A percentile compares a stretch with the other conserved stretches of the same genome.
These are phyloP conservation scores for Cynara cardunculus DNA, from an alignment of 129 eudicot species.

Conservation along the genomic window DNA sequence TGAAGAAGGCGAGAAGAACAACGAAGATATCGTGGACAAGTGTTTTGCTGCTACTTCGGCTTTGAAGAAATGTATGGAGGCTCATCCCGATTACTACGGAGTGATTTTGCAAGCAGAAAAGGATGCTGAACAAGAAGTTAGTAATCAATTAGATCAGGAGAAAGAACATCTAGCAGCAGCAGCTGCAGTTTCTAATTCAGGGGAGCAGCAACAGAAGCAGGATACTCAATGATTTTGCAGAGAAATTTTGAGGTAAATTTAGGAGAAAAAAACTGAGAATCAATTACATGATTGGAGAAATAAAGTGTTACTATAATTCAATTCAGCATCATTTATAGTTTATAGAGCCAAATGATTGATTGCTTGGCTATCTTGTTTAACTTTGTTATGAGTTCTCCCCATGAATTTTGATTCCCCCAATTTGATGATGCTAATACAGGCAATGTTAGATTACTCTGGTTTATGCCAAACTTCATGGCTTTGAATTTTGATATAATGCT, in stretches of 20 bases:
- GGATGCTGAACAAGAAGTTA: conserved; percentile 20
- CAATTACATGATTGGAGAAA: conserved; percentile 10
- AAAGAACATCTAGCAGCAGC: conserved; percentile 2
- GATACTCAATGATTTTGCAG: background rate
- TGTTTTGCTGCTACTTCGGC: conserved; percentile 42
- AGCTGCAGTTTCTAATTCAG: background rate
- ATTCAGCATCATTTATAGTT: background rate
- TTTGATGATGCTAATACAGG: conserved; percentile 6
- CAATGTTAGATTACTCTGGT: background rate
- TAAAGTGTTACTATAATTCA: conserved; percentile 12
- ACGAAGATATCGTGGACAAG: conserved; percentile 53
- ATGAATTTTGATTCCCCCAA: conserved; percentile 10
- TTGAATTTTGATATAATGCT: background rate
- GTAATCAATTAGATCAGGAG: conserved; percentile 17
- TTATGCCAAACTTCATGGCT: background rate
- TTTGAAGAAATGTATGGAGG: conserved; percentile 85
- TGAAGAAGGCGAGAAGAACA: conserved; percentile 57
- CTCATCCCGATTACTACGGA: conserved; percentile 54
- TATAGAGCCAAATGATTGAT: conserved; percentile 29
- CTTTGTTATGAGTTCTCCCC: background rate
- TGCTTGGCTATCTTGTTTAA: conserved; percentile 14
- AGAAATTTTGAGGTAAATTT: conserved; percentile 29
- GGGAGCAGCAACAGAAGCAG: conserved; percentile 1
- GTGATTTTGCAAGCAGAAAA: conserved; percentile 30
- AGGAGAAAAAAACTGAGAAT: background rate